These are phyloP conservation scores for Lachancea dasiensis DNA, from an alignment of 805 yeast genomes.

Conservation along the genomic window DNA sequence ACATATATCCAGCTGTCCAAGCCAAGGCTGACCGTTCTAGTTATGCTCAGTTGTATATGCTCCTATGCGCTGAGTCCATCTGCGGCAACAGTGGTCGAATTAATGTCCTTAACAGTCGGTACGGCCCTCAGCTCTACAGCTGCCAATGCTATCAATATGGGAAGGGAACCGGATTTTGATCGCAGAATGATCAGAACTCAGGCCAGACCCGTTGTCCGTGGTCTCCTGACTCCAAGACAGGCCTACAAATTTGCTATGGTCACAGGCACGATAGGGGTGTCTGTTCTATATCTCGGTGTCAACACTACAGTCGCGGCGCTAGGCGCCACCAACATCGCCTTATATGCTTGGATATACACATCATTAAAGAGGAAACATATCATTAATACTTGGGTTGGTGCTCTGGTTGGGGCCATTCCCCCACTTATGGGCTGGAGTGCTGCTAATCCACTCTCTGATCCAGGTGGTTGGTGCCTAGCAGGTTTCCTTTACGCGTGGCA, in stretches of 20 bases:
- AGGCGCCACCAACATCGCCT: slow-evolving; percentile 73
- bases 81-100: slow-evolving; percentile 64
- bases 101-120: slow-evolving; percentile 72
- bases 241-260: slow-evolving; percentile 76
- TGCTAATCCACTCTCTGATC: slow-evolving; percentile 69
- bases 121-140: slow-evolving; percentile 86
- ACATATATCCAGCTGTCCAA: slow-evolving; percentile 76
- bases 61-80: slow-evolving; percentile 89
- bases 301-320: slow-evolving; percentile 76
- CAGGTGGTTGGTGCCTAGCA: slow-evolving; percentile 95
- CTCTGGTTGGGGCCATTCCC: slow-evolving; percentile 97
- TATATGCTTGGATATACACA: slow-evolving; percentile 89
- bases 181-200: slow-evolving; percentile 81
- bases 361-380: slow-evolving; percentile 81
- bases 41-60: slow-evolving; percentile 86
- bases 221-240: slow-evolving; percentile 64
- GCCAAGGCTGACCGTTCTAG: slow-evolving; percentile 81
- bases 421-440: slow-evolving; percentile 99
- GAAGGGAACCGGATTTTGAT: slow-evolving; percentile 88
- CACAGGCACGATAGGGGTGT: slow-evolving; percentile 66
- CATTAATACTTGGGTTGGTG: slow-evolving; percentile 96
- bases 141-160: slow-evolving; percentile 97
- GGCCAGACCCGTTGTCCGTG: slow-evolving; percentile 85
- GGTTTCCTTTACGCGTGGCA: slow-evolving; percentile 94
- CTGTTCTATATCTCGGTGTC: slow-evolving; percentile 69